These are phyloP conservation scores for Cylindrodendrum hubeiense DNA, from an alignment of 2,329 filamentous ascomycete genomes.

Conservation along the genomic window DNA sequence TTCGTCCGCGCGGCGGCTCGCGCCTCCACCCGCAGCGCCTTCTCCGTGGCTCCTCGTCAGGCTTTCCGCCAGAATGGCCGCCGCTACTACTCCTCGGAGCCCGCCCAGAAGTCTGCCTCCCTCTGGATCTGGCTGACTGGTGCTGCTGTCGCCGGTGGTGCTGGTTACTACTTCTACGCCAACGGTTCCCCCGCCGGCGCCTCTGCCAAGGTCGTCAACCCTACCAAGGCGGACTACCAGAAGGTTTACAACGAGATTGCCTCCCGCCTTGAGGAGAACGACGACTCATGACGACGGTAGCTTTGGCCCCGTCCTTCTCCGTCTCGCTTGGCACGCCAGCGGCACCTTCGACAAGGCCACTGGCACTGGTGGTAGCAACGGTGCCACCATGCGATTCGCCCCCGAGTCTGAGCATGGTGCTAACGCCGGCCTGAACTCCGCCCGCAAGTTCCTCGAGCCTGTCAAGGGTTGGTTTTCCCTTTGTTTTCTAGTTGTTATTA, in stretches of 20 bases:
- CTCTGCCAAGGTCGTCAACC: constrained; percentile 73
- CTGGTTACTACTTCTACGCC: constrained; percentile 75
- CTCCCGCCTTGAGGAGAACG: constrained; percentile 83
- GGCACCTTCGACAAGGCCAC: constrained; percentile 94
- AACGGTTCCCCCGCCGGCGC: constrained; percentile 63
- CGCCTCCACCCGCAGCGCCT: constrained; percentile 67
- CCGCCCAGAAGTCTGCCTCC: constrained; percentile 63
- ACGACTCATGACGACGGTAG: constrained; percentile 97
- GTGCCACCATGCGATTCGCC: constrained; percentile 95
- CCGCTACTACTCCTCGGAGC: constrained; percentile 83
- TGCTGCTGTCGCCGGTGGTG: constrained; percentile 71
- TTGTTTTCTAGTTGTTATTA: not conserved
- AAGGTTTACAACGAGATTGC: constrained; percentile 94
- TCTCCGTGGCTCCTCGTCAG: constrained; percentile 72
- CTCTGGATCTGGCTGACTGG: constrained; percentile 69
- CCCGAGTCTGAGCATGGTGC: constrained; percentile 92
- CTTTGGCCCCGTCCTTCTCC: constrained; percentile 91
- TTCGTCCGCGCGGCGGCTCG: constrained; percentile 71
- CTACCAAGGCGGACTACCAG: constrained; percentile 91
- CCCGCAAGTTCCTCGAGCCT: constrained; percentile 93
- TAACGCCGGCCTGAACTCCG: constrained; percentile 89
- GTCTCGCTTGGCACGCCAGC: constrained; percentile 93
- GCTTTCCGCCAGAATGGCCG: constrained; percentile 80
- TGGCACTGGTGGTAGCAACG: constrained; percentile 92
- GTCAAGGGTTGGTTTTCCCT: constrained; percentile 76